Percentiles rank a stretch among this genome's conserved stretches.
These are phyloP conservation scores for Fusarium sp. DNA, from an alignment of 2,329 filamentous ascomycete species.

Conservation along the genomic window DNA sequence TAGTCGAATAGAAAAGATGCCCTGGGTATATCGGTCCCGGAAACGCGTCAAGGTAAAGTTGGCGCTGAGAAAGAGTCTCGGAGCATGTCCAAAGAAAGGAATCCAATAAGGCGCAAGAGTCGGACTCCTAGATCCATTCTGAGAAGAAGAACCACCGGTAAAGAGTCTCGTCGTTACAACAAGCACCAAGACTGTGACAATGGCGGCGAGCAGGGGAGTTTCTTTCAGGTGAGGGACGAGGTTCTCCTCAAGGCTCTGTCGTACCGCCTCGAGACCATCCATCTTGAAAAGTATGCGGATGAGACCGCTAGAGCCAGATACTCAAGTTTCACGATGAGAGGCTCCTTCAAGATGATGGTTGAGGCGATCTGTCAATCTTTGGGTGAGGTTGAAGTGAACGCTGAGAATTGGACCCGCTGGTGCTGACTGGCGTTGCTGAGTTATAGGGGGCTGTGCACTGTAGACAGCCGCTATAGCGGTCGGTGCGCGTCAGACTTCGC, in stretches of 20 bases:
- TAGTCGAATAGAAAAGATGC: constrained; percentile 49
- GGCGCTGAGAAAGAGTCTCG: constrained; percentile 45
- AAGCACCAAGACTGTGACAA: constrained; percentile 41
- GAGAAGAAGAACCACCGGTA: constrained; percentile 46
- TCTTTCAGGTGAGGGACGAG: constrained; percentile 36
- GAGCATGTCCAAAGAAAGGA: constrained; percentile 49
- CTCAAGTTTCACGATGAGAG: neutral
- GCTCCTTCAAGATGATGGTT: neutral
- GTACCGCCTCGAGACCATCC: constrained; percentile 25
- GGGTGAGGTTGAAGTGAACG: constrained; percentile 9
- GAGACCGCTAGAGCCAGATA: neutral
- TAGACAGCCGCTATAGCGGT: constrained; percentile 7
- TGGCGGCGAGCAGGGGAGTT: constrained; percentile 36
- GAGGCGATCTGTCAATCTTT: constrained; percentile 34
- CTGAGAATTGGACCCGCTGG: constrained; percentile 25
- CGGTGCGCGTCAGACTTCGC: neutral
- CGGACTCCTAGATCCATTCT: constrained; percentile 36
- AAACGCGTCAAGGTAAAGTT: constrained; percentile 45
- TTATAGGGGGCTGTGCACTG: constrained; percentile 31
- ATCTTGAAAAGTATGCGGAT: constrained; percentile 9
- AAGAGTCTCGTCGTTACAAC: constrained; percentile 42
- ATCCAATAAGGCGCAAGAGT: constrained; percentile 48
- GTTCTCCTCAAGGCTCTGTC: constrained; percentile 25
- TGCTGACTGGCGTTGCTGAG: constrained; percentile 27
- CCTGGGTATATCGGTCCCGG: constrained; percentile 45